Conservation (phyloP, 768 basidiomycete genomes). For the Suillus lakei region DNA sequence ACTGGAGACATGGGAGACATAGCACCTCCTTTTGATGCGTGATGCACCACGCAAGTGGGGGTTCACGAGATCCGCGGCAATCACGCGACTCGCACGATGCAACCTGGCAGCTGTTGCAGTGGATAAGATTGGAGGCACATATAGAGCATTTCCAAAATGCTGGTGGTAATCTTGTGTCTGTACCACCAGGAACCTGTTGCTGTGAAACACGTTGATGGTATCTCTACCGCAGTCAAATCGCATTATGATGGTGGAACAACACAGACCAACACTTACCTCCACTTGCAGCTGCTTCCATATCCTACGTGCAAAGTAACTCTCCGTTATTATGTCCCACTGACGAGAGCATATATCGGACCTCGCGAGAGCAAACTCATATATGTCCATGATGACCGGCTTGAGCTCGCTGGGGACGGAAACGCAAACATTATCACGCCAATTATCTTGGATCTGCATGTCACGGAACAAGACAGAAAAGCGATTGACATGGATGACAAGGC, state of each 20-base stretch:
- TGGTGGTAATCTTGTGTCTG: neutral
- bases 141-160: neutral
- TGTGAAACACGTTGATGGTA: neutral
- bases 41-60: neutral
- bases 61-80: neutral
- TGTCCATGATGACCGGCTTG: neutral
- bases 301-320: neutral
- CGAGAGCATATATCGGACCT: slow-evolving; percentile 7
- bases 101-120: neutral
- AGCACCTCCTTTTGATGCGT: neutral
- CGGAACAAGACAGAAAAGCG: neutral
- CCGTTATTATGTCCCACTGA: neutral
- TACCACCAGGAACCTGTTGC: neutral
- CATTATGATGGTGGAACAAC: neutral
- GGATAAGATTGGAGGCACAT: neutral
- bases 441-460: neutral
- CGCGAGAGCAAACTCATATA: neutral
- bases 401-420: neutral
- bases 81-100: neutral
- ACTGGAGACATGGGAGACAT: neutral
- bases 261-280: neutral
- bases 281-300: slow-evolving; percentile 1
- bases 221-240: neutral
- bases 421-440: neutral
- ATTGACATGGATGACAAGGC: neutral